Evolutionary conservation across 805 yeast species (phyloP), one percentile per base, ranked within the genome.

Genomic region (Cyberlindnera maclurae): DNA sequence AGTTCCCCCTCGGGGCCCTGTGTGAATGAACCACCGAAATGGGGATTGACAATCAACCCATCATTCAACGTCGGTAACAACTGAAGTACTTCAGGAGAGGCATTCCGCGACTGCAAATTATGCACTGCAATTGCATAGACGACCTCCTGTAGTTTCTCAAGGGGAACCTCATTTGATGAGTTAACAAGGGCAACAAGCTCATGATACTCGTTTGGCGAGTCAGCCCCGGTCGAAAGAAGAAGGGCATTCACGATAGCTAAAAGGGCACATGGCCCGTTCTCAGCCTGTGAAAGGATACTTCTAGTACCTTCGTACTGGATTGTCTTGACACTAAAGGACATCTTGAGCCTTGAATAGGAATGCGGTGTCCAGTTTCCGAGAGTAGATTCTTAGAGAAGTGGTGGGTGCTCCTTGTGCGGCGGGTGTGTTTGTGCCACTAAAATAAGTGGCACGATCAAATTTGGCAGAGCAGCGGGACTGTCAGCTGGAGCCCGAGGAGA

Each of bases 221-320:
- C 42, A 12, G 42, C 51, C 7, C 54, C 50, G 12, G 69, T 69
- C 3, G 76, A 62, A 15, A 88, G 58, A 6, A 86, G 55, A 12
- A 89, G 56, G 0, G 86, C 73, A 55, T 89, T 89, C 35, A 77
- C 70, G 30, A 89, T 61, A 0, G 96, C 89, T 12, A 89, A 70
- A 29, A 89, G 59, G 2, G 95, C 94, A 55, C 96, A 88, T 0
- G 96, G 95, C 0, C 96, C 96, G 52, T 87, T 86, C 34, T 63
- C 67, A 45, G 85, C 84, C 62, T 88, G 96, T 15, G 86, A 59
- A 4, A 89, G 62, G 26, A 88, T 75, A 31, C 76, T 16, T 18
- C 55, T 46, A 13, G 37, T 39, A 5, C 57, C 58, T 16, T 53
- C 31, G 41, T 41, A 47, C 30, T 47, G 44, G 27, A 54, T 42